Base-by-base conservation (phyloP, 164 flowering plant genomes). In the Nymphaea thermarum region DNA sequence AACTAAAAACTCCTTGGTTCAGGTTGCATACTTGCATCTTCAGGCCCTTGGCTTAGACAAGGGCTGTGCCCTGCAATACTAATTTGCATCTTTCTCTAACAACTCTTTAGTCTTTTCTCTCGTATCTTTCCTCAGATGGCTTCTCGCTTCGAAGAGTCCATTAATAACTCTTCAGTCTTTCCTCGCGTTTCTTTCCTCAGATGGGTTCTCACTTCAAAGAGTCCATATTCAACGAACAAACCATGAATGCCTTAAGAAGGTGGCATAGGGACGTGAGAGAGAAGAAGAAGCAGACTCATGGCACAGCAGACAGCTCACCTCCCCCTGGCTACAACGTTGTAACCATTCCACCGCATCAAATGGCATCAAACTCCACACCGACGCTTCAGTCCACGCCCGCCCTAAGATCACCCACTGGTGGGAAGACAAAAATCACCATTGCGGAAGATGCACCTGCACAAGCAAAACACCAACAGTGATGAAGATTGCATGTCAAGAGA, bases 201-300 rank as follows among this genome's bases (percentile, higher is more conserved):
- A 86, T 86, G 91, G 91, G 91, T 14, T 79, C 91, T 16, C 77
- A 74, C 6, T 83, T 57, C 73, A 86, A 86, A 67, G 75, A 72
- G 14, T 77, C 82, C 16, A 72, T 76, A 42, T 69, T 86, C 7
- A 82, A 82, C 69, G 80, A 79, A 47, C 74, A 85, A 61, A 82
- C 80, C 25, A 62, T 70, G 3, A 73, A 68, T 25, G 75, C 59
- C 2, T 57, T 86, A 70, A 86, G 68, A 68, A 68, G 76, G 60
- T 82, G 90, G 90, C 85, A 84, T 42, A 70, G 62, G 2, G 76
- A 44, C 0, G 84, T 80, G 73, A 78, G 70, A 75, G 15, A 80
- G 47, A 83, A 79, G 71, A 71, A 65, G 76, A 80, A 75, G 41
- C 74, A 73, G 64, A 60, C 57, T 17, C 64, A 0, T 8, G 11